Conservation (phyloP, 2,329 filamentous ascomycete species). For the Mycocentrospora acerina region DNA sequence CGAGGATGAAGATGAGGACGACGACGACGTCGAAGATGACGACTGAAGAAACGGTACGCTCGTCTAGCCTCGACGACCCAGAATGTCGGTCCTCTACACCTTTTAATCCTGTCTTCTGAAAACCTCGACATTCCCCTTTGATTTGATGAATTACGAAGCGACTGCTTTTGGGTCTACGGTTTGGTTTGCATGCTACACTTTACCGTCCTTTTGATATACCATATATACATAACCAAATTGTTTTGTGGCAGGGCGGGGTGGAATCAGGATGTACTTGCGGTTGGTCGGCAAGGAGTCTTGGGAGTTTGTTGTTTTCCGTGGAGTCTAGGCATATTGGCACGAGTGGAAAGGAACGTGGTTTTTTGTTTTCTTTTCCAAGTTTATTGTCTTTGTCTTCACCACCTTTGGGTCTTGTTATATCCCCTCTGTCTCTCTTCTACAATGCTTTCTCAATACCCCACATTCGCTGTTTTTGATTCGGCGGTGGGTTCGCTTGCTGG, state of each 20-base stretch:
- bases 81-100: conserved; percentile 13
- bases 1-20: conserved; percentile 54
- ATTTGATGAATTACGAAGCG: conserved; percentile 43
- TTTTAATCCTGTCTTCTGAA: conserved; percentile 23
- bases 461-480: not conserved
- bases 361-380: not conserved
- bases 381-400: not conserved
- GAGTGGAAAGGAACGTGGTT: conserved; percentile 1
- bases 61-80: conserved; percentile 4
- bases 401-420: not conserved
- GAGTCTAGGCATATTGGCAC: too few relatives aligned
- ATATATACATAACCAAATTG: conserved; percentile 35
- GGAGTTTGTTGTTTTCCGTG: too few relatives aligned
- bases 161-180: conserved; percentile 33
- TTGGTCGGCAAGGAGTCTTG: conserved; percentile 13
- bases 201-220: conserved; percentile 26
- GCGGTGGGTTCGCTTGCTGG: too few relatives aligned
- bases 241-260: conserved; percentile 26
- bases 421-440: too few relatives aligned
- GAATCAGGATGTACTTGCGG: conserved; percentile 24
- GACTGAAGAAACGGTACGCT: conserved; percentile 19
- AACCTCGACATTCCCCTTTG: conserved; percentile 23
- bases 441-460: not conserved
- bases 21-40: conserved; percentile 54
- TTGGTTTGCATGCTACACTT: conserved; percentile 35